phyloP scores from a whole-genome alignment of 2,329 filamentous ascomycete species.

The Fusarium albidum region DNA sequence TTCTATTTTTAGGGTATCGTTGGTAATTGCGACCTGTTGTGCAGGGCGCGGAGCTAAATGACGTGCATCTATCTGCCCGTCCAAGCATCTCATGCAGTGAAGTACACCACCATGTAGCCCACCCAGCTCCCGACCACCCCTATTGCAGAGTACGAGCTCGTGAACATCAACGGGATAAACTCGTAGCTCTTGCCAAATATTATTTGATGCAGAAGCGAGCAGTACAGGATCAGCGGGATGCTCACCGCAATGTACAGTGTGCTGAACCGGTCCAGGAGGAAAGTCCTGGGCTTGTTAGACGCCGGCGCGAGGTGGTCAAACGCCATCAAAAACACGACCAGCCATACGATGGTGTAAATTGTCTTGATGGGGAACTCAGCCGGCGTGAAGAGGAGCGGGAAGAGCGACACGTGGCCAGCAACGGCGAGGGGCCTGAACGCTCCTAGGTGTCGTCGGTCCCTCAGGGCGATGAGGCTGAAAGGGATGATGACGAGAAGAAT shows the following conservation, averaged over 20 bases:
- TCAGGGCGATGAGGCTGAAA: conserved; percentile 90
- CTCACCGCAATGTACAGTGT: conserved; percentile 89
- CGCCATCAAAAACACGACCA: conserved; percentile 82
- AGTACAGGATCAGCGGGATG: conserved; percentile 89
- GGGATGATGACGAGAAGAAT: conserved; percentile 94
- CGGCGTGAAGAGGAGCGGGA: conserved; percentile 90
- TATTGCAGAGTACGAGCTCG: conserved; percentile 90
- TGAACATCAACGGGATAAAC: conserved; percentile 97
- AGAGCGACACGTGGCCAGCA: conserved; percentile 92
- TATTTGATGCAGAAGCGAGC: conserved; percentile 82
- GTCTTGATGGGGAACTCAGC: conserved; percentile 95
- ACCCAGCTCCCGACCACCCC: conserved; percentile 97
- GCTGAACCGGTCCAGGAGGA: conserved; percentile 90
- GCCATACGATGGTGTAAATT: conserved; percentile 91
- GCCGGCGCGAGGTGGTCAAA: conserved; percentile 91
- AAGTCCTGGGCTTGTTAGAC: conserved; percentile 80
- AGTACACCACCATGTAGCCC: conserved; percentile 93
- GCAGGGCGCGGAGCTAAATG: neutral
- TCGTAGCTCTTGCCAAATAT: conserved; percentile 85
- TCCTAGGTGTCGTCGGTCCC: conserved; percentile 87
- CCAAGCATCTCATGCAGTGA: conserved; percentile 58
- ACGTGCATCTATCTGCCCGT: neutral
- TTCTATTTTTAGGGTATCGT: conserved; percentile 38
- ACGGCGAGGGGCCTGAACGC: conserved; percentile 93
- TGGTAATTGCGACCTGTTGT: conserved; percentile 1